Percentiles rank a stretch among this genome's conserved stretches.
Conservation (phyloP, 352 stramenopile species). For the Paralagenidium karlingii region DNA sequence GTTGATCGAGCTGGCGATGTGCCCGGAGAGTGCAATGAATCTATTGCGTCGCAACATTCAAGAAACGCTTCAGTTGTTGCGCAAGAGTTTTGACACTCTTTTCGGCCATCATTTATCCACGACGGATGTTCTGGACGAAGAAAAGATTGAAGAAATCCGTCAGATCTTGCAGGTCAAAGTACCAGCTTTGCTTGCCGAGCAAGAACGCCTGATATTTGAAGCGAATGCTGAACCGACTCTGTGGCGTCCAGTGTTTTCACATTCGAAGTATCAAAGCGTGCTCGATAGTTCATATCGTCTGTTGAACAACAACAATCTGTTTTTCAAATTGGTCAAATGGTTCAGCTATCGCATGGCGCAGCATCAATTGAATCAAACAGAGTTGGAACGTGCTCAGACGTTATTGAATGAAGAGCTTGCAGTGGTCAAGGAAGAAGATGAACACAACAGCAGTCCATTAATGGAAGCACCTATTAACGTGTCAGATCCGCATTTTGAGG, state of each 20-base stretch:
- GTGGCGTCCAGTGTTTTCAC: slow-evolving; percentile 59
- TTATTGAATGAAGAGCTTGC: no score
- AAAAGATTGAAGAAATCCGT: slow-evolving; percentile 40
- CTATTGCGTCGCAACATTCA: slow-evolving; percentile 65
- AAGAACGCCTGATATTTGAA: slow-evolving; percentile 44
- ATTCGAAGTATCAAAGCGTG: slow-evolving; percentile 59
- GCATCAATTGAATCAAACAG: slow-evolving; percentile 20
- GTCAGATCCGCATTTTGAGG: no score
- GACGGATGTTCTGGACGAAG: slow-evolving; percentile 28
- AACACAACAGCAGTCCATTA: no score
- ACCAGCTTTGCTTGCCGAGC: slow-evolving; percentile 37
- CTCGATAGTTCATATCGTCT: slow-evolving; percentile 43
- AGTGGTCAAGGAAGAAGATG: no score
- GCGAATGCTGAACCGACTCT: slow-evolving; percentile 47
- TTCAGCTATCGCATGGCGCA: slow-evolving; percentile 51
- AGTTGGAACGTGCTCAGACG: no score
- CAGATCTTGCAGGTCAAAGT: slow-evolving; percentile 43
- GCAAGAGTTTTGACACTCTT: slow-evolving; percentile 46
- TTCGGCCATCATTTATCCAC: slow-evolving; percentile 60
- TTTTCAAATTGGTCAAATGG: slow-evolving; percentile 74
- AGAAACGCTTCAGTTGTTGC: slow-evolving; percentile 45
- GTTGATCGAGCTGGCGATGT: slow-evolving; percentile 48
- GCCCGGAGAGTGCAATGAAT: slow-evolving; percentile 46
- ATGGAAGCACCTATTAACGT: no score
- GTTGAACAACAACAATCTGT: slow-evolving; percentile 73